These are phyloP conservation scores for Mayamaea pseudoterrestris DNA, from an alignment of 108 stramenopile genomes.

Conservation along the genomic window DNA sequence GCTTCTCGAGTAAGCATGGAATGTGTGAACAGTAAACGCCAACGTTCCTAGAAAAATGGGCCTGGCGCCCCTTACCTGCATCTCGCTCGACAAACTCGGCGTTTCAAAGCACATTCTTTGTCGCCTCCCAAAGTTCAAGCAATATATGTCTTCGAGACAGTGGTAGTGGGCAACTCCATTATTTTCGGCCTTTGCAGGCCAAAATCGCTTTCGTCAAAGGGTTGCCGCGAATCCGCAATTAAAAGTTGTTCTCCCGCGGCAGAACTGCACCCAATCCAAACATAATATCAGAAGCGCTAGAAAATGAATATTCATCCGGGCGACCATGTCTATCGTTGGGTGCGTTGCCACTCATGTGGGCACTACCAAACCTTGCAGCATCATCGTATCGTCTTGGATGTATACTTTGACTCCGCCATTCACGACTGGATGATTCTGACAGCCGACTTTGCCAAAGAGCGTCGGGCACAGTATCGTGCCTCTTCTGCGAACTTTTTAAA, in stretches of 20 bases:
- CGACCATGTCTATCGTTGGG: too few species aligned
- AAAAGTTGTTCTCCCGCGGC: not conserved
- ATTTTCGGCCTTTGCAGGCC: not conserved
- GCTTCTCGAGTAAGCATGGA: not conserved
- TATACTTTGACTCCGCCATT: too few species aligned
- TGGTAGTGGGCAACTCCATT: not conserved
- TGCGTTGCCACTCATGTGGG: too few species aligned
- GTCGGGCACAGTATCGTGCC: too few species aligned
- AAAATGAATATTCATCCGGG: not conserved
- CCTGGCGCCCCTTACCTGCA: too few species aligned
- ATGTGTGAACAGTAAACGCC: not conserved
- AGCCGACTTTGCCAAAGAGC: too few species aligned
- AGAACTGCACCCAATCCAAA: not conserved
- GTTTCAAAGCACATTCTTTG: not conserved
- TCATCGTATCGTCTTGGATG: too few species aligned
- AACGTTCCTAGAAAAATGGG: not conserved
- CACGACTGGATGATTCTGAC: too few species aligned
- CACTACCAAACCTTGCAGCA: too few species aligned
- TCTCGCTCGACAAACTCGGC: not conserved
- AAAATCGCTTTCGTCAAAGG: not conserved
- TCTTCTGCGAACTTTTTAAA: too few species aligned
- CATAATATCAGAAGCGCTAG: not conserved
- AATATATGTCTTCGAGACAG: not conserved
- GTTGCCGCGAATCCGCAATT: not conserved
- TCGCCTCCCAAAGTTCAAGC: not conserved